Evolutionary conservation across 176 grass and related monocot species (phyloP).

Genomic region (Lolium multiflorum): DNA sequence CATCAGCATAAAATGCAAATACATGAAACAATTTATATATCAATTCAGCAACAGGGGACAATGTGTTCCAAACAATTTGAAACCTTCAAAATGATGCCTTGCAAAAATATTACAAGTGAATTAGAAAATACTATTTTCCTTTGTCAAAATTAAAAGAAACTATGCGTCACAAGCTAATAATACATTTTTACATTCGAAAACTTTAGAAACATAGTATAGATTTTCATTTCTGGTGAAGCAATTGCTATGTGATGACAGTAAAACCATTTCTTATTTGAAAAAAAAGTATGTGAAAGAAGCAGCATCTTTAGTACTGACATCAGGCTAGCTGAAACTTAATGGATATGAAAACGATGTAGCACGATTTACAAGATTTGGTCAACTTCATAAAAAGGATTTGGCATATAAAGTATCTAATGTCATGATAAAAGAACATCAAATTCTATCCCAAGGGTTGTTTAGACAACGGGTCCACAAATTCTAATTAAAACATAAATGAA

Average conservation of each 20-base stretch:
- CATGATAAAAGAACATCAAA: constrained; percentile 19
- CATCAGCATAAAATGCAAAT: constrained; percentile 32
- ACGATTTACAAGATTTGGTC: neutral
- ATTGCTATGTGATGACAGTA: neutral
- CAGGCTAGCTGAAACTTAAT: neutral
- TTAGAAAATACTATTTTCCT: constrained; percentile 7
- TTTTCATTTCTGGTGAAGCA: neutral
- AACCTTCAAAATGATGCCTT: neutral
- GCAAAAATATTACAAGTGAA: constrained; percentile 22
- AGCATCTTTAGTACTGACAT: neutral
- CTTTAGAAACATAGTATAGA: neutral
- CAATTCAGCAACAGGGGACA: neutral
- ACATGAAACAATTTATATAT: constrained; percentile 22
- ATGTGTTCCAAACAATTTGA: neutral
- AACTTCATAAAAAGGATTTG: neutral
- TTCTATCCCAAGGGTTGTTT: neutral
- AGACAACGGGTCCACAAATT: neutral
- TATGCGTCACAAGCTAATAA: constrained; percentile 16
- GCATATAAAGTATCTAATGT: constrained; percentile 6
- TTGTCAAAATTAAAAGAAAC: constrained; percentile 6
- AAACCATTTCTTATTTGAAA: neutral
- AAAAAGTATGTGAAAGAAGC: neutral
- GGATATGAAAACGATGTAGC: constrained; percentile 22
- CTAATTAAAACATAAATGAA: constrained; percentile 20
- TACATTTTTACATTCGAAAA: constrained; percentile 1